Evolutionary conservation across 352 stramenopile species (phyloP).

Genomic region (Phytophthora sp.): DNA sequence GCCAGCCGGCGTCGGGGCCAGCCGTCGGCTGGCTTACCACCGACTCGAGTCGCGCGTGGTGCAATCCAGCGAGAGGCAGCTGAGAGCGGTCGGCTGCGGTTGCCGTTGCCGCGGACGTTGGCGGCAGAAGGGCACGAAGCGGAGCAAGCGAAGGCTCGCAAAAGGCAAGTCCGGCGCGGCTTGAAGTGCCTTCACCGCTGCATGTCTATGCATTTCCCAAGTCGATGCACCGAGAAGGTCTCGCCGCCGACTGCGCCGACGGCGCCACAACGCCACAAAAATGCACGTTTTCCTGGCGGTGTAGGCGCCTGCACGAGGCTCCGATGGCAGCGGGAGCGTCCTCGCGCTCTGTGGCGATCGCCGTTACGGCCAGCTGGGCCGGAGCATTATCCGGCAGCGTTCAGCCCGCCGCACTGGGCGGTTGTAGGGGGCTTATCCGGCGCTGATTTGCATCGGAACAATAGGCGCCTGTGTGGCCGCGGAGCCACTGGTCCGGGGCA

Average conservation of each 20-base stretch:
- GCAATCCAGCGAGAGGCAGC: constrained; percentile 28
- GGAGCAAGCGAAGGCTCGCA: not conserved
- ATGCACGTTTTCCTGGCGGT: too few species aligned
- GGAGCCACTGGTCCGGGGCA: too few species aligned
- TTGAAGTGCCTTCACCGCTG: constrained; percentile 3
- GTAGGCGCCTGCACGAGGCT: too few species aligned
- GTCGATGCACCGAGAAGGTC: not conserved
- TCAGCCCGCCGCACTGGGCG: too few species aligned
- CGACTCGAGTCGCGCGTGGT: not conserved
- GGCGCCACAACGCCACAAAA: too few species aligned
- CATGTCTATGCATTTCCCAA: not conserved
- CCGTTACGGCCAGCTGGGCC: too few species aligned
- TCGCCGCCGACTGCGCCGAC: too few species aligned
- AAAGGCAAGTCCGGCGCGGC: constrained; percentile 5
- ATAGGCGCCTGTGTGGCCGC: too few species aligned
- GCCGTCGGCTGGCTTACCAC: constrained; percentile 10
- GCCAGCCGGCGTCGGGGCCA: not conserved
- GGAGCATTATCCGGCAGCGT: constrained; percentile 17
- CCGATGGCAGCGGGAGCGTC: too few species aligned
- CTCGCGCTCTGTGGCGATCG: too few species aligned
- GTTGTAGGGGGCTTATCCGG: too few species aligned
- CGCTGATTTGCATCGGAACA: constrained; percentile 22
- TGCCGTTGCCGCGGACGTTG: not conserved
- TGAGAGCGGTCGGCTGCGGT: constrained; percentile 6
- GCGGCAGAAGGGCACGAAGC: not conserved